These are phyloP conservation scores for Fusarium scirpi DNA, from an alignment of 2,329 filamentous ascomycete species.

Conservation along the genomic window DNA sequence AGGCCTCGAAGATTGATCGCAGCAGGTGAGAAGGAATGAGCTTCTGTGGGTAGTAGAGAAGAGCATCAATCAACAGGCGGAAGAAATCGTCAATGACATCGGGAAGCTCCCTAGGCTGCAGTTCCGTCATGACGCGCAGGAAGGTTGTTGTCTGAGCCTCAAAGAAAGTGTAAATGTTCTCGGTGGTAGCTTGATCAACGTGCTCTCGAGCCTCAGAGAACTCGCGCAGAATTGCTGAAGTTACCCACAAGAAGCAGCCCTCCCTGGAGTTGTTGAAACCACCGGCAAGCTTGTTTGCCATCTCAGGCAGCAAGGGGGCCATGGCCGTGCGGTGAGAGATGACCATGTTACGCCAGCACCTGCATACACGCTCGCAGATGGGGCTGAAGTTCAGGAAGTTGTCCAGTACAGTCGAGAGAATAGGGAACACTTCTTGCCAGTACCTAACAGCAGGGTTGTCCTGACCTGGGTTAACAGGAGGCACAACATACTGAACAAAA, in stretches of 20 bases:
- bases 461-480: slow-evolving; percentile 76
- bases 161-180: slow-evolving; percentile 93
- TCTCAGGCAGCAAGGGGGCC: slow-evolving; percentile 82
- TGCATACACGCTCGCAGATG: slow-evolving; percentile 92
- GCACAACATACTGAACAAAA: slow-evolving; percentile 83
- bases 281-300: slow-evolving; percentile 88
- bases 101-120: slow-evolving; percentile 79
- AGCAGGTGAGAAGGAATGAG: slow-evolving; percentile 84
- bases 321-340: slow-evolving; percentile 94
- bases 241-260: slow-evolving; percentile 99
- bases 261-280: slow-evolving; percentile 89
- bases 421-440: slow-evolving; percentile 92
- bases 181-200: slow-evolving; percentile 83
- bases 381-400: slow-evolving; percentile 88
- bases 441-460: slow-evolving; percentile 95
- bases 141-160: slow-evolving; percentile 93
- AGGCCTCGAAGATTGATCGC: slow-evolving; percentile 85
- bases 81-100: slow-evolving; percentile 96
- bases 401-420: slow-evolving; percentile 86
- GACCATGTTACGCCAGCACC: slow-evolving; percentile 97
- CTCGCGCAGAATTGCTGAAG: slow-evolving; percentile 91
- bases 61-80: slow-evolving; percentile 88
- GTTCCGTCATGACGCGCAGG: slow-evolving; percentile 86
- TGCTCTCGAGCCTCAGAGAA: slow-evolving; percentile 92
- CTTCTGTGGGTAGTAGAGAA: slow-evolving; percentile 90